Evolutionary conservation across 345 rosid genomes (phyloP), one percentile per base, ranked within the genome.

Genomic region (Turnera subulata): DNA sequence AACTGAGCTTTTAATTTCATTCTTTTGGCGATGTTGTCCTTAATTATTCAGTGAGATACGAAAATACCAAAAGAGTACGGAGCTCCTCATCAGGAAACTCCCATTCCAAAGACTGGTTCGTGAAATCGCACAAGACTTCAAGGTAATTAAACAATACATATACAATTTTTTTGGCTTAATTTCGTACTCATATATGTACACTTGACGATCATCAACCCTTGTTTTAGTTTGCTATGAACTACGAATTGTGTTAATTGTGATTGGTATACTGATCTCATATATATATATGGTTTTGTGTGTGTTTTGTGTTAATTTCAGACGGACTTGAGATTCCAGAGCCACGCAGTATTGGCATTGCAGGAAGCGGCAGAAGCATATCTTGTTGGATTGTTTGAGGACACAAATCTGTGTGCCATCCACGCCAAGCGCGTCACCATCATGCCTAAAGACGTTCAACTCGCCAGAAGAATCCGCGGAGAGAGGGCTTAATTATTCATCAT

Each of bases 31-130:
- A 18, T 33, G n/a, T n/a, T n/a, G n/a, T n/a, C n/a, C n/a, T n/a
- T n/a, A n/a, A n/a, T n/a, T n/a, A n/a, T n/a, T 44, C 61, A 64
- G 68, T 51, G 70, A 65, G 51, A 65, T 65, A 8, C 62, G 69
- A 1, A 65, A 65, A 57, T 65, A 56, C 24, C 69, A 65, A 21
- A 65, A 65, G 69, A 49, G 62, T 43, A 65, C 69, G 11, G 69
- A 65, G 35, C 69, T 65, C 23, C 55, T 65, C 7, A 65, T 65
- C 57, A 65, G 56, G 62, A 64, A 56, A 29, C 61, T 64, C 26
- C 69, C 69, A 10, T 64, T 64, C 63, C 70, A 58, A 58, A 65
- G 63, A 29, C 70, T 65, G 42, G 70, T 65, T 58, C 70, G 70
- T 58, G 63, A 65, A 65, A 65, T 65, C 51, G 70, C 70, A 20